These are phyloP conservation scores for Myrmaecium sp. DNA, from an alignment of 2,329 filamentous ascomycete genomes.

Conservation along the genomic window DNA sequence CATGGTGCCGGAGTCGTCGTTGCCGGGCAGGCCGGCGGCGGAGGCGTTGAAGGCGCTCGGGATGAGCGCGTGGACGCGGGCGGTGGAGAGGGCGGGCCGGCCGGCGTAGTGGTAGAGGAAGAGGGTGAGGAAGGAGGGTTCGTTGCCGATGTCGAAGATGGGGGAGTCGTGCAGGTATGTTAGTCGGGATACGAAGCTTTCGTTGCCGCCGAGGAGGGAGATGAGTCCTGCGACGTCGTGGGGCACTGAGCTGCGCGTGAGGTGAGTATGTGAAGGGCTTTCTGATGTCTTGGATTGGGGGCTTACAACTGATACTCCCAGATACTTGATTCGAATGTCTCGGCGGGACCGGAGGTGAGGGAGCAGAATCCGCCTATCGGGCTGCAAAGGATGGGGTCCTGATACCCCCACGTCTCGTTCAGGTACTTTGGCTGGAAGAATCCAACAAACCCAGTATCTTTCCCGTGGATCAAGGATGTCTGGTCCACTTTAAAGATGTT, in stretches of 20 bases:
- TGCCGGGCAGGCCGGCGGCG: constrained; percentile 25
- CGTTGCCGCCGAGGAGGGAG: constrained; percentile 22
- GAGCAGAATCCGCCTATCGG: constrained; percentile 16
- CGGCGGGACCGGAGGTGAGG: constrained; percentile 30
- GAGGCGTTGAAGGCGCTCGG: constrained; percentile 27
- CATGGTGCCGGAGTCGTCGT: constrained; percentile 31
- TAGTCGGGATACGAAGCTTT: constrained; percentile 23
- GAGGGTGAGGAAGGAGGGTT: constrained; percentile 28
- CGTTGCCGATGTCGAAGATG: constrained; percentile 29
- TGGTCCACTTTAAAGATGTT: constrained; percentile 40
- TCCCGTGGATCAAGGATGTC: constrained; percentile 20
- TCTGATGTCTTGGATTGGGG: neutral
- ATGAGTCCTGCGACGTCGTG: constrained; percentile 26
- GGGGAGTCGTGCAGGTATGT: constrained; percentile 28
- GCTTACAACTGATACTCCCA: constrained; percentile 58
- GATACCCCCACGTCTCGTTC: constrained; percentile 50
- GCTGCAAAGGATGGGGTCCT: constrained; percentile 37
- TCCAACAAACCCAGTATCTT: constrained; percentile 47
- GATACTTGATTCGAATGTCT: constrained; percentile 55
- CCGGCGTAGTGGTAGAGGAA: constrained; percentile 30
- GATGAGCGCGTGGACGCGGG: constrained; percentile 27
- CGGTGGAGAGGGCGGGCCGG: constrained; percentile 23
- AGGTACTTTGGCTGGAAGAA: constrained; percentile 54
- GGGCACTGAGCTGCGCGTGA: constrained; percentile 21
- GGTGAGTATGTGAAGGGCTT: too few species aligned